phyloP scores from a whole-genome alignment of 202 grass and related monocot genomes.

The Panicum virgatum region DNA sequence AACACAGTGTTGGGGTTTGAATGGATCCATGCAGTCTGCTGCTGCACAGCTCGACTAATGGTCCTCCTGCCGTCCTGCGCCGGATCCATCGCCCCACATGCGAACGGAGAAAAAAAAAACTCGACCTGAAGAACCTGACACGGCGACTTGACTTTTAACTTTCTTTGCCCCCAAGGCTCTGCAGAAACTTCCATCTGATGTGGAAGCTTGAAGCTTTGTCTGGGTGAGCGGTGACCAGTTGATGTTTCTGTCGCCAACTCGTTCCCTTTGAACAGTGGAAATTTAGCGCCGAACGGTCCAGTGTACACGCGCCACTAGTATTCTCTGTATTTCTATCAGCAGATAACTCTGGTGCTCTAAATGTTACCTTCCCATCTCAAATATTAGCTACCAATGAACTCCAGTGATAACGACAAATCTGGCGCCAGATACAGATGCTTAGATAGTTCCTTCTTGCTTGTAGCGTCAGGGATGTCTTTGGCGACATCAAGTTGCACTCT shows the following conservation, averaged over 20 bases:
- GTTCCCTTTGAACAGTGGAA: neutral
- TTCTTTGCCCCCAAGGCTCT: conserved; percentile 24
- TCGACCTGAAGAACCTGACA: conserved; percentile 17
- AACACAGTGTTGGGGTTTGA: conserved; percentile 19
- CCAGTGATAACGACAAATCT: neutral
- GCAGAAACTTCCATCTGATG: conserved; percentile 5
- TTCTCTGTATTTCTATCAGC: neutral
- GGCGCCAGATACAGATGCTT: neutral
- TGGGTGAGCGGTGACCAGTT: neutral
- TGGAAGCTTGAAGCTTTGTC: no score
- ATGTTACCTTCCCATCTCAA: neutral
- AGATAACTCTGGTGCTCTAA: neutral
- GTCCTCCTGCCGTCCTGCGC: neutral
- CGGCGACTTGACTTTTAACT: conserved; percentile 38
- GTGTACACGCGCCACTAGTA: no score
- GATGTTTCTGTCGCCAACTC: neutral
- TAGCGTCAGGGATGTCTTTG: neutral
- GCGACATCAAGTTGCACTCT: conserved; percentile 7
- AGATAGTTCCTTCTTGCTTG: neutral
- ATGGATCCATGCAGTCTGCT: conserved; percentile 2
- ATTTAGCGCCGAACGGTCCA: neutral
- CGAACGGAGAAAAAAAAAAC: conserved; percentile 30
- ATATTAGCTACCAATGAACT: neutral
- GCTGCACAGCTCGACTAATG: neutral
- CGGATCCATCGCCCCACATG: conserved; percentile 16